A percentile compares a stretch with the other conserved stretches of the same genome.
phyloP scores from a whole-genome alignment of 805 yeast genomes.

The Yarrowia phangngaensis region DNA sequence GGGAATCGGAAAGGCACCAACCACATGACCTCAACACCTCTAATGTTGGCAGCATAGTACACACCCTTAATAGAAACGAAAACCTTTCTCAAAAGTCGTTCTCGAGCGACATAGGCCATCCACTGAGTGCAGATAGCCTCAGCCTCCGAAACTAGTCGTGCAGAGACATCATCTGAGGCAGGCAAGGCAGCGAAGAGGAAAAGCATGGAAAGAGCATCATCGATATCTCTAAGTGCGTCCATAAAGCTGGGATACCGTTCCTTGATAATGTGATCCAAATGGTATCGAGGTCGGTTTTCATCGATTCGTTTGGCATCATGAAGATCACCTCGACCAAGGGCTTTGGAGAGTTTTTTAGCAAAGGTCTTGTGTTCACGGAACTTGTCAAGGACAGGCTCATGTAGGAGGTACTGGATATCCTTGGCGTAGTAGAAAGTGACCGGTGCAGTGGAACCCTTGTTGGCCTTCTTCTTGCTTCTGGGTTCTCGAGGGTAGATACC shows the following conservation, averaged over 20 bases:
- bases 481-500: constrained; percentile 98
- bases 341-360: constrained; percentile 82
- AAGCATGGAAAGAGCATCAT: constrained; percentile 93
- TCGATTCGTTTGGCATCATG: constrained; percentile 84
- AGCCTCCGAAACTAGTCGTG: constrained; percentile 83
- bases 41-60: constrained; percentile 83
- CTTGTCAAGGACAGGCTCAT: constrained; percentile 86
- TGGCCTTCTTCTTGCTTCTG: constrained; percentile 90
- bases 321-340: constrained; percentile 88
- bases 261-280: constrained; percentile 83
- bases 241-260: constrained; percentile 93
- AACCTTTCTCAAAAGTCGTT: constrained; percentile 75
- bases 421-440: constrained; percentile 89
- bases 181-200: constrained; percentile 93
- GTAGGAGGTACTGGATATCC: constrained; percentile 91
- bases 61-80: constrained; percentile 97
- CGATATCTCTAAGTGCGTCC: constrained; percentile 88
- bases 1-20: constrained; percentile 96
- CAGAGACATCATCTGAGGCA: constrained; percentile 76
- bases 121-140: constrained; percentile 85
- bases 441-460: constrained; percentile 96
- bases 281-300: constrained; percentile 73
- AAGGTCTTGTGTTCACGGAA: constrained; percentile 95
- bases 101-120: constrained; percentile 88
- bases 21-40: constrained; percentile 94